Conservation (phyloP, 257 asterid genomes). For the Avicennia marina region DNA sequence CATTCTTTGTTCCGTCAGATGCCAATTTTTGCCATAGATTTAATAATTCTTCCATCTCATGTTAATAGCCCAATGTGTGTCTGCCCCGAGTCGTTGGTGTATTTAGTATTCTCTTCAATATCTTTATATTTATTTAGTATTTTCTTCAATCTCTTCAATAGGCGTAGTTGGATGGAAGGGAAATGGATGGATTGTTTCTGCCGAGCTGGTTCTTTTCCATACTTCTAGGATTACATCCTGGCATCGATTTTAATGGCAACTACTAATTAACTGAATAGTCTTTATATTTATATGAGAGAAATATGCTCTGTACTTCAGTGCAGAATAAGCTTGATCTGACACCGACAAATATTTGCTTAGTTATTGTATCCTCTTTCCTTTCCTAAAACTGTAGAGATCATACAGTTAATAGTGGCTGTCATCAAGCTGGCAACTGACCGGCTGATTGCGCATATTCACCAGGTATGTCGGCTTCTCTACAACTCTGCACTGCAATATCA, state of each 20-base stretch:
- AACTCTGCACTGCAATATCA: no score
- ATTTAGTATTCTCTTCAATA: constrained; percentile 20
- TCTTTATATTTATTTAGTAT: no score
- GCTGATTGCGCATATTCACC: no score
- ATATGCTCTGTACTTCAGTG: no score
- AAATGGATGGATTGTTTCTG: constrained; percentile 21
- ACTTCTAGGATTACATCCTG: neutral
- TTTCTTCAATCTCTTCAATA: no score
- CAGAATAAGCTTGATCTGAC: neutral
- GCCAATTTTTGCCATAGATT: no score
- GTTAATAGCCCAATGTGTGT: constrained; percentile 31
- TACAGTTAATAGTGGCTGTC: neutral
- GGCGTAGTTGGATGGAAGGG: constrained; percentile 41
- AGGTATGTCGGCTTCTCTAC: neutral
- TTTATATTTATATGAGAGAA: neutral
- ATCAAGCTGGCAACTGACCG: neutral
- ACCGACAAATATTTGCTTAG: neutral
- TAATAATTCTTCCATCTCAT: neutral
- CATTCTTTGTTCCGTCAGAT: no score
- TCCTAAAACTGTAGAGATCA: neutral
- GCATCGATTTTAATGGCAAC: constrained; percentile 22
- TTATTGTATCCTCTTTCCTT: neutral
- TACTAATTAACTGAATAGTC: no score
- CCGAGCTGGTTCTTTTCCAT: constrained; percentile 6
- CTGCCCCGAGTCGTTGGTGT: constrained; percentile 17